Percentiles rank a stretch among this genome's conserved stretches.
phyloP scores from a whole-genome alignment of 257 asterid genomes.

The Fraxinus americana region DNA sequence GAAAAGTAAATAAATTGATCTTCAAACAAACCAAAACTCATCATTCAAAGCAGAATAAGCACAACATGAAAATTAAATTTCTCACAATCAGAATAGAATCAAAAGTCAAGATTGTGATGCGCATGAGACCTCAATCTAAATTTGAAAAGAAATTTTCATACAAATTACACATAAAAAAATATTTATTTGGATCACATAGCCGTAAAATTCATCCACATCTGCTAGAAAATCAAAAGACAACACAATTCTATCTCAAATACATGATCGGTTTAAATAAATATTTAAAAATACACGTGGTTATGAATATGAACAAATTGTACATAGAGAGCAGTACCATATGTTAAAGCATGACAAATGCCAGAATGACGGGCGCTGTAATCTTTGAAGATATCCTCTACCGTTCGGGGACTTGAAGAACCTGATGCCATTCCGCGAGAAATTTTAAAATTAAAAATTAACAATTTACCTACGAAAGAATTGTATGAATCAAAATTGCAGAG shows the following conservation, averaged over 20 bases:
- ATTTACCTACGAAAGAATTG: too few species aligned
- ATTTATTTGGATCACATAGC: slow-evolving; percentile 89
- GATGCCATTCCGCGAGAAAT: slow-evolving; percentile 44
- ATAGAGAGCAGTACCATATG: slow-evolving; percentile 49
- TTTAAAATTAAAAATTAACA: slow-evolving; percentile 32
- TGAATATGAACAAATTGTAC: not conserved
- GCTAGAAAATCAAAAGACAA: slow-evolving; percentile 2
- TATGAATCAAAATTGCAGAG: too few species aligned
- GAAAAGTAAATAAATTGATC: too few species aligned
- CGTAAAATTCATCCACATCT: slow-evolving; percentile 91
- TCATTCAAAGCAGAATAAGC: too few species aligned
- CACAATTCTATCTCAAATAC: too few species aligned
- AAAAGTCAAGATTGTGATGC: slow-evolving; percentile 7
- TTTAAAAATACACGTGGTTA: too few species aligned
- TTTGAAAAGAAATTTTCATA: not conserved
- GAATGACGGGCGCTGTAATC: too few species aligned
- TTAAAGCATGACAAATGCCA: slow-evolving; percentile 73
- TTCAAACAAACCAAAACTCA: too few species aligned
- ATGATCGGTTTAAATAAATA: too few species aligned
- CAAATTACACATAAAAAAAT: not conserved
- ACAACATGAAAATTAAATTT: too few species aligned
- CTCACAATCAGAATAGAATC: too few species aligned
- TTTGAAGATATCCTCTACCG: slow-evolving; percentile 88
- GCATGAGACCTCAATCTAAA: too few species aligned
- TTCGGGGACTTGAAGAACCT: slow-evolving; percentile 48